A percentile compares a stretch with the other conserved stretches of the same genome.
These are phyloP conservation scores for Eudorina sp. DNA, from an alignment of 139 green algal genomes.

Conservation along the genomic window DNA sequence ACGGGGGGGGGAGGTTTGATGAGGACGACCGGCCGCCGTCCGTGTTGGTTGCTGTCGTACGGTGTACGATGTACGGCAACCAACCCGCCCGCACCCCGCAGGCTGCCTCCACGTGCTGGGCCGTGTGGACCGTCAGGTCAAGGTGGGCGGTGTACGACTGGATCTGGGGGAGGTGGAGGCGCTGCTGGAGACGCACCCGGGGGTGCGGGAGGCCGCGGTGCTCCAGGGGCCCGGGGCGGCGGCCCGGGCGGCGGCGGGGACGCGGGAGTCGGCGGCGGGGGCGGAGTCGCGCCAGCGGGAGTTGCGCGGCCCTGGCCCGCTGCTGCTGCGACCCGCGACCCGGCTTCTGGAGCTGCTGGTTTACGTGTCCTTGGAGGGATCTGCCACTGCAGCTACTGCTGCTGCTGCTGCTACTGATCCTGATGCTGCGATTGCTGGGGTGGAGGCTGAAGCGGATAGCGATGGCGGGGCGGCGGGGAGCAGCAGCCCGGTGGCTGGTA, in stretches of 20 bases:
- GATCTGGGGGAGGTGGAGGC: conserved; percentile 68
- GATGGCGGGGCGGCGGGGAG: no score
- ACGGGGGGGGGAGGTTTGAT: no score
- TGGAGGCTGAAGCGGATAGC: no score
- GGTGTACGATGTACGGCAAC: no score
- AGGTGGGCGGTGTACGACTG: conserved; percentile 61
- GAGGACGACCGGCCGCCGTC: no score
- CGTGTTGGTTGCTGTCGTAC: no score
- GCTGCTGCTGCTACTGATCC: no score
- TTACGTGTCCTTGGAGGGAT: no score
- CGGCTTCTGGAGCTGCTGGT: not conserved
- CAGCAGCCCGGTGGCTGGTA: not conserved
- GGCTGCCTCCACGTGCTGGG: conserved; percentile 57
- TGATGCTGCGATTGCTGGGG: no score
- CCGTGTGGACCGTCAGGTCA: conserved; percentile 60
- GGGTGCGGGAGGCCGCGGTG: conserved; percentile 57
- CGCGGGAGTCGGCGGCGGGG: not conserved
- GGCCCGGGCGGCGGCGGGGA: not conserved
- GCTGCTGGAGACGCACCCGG: conserved; percentile 51
- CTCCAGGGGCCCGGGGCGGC: not conserved
- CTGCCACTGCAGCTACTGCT: no score
- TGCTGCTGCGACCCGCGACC: no score
- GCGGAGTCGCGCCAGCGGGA: not conserved
- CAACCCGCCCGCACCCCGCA: not conserved
- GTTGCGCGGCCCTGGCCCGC: no score